phyloP scores from a whole-genome alignment of 2,329 filamentous ascomycete species.

The Chaetothyriales sp. region DNA sequence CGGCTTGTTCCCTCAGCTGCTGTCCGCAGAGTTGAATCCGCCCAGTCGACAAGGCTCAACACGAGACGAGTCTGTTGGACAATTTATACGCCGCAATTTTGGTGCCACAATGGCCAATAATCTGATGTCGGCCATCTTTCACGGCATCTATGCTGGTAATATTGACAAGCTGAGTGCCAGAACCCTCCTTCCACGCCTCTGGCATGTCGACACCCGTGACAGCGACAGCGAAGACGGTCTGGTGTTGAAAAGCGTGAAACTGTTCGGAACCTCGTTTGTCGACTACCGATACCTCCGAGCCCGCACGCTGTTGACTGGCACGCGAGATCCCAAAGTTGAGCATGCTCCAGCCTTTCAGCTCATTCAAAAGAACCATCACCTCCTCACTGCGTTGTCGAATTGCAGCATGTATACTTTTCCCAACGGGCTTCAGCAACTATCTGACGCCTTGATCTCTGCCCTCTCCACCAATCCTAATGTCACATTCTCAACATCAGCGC shows the following conservation, averaged over 20 bases:
- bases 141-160: slow-evolving; percentile 89
- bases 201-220: slow-evolving; percentile 31
- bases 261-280: neutral
- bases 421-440: slow-evolving; percentile 49
- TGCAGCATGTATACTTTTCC: slow-evolving; percentile 29
- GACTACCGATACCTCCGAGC: neutral
- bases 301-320: neutral
- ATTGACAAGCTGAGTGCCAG: slow-evolving; percentile 63
- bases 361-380: neutral
- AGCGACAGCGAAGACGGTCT: slow-evolving; percentile 2
- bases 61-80: slow-evolving; percentile 55
- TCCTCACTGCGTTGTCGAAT: neutral
- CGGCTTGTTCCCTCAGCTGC: slow-evolving; percentile 24
- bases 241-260: slow-evolving; percentile 1
- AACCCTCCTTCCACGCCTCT: slow-evolving; percentile 40
- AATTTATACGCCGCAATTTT: slow-evolving; percentile 45
- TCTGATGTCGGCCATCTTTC: slow-evolving; percentile 56
- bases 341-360: neutral
- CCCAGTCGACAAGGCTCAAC: slow-evolving; percentile 21
- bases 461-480: slow-evolving; percentile 44
- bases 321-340: neutral
- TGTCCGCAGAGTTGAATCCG: slow-evolving; percentile 20
- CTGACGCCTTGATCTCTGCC: slow-evolving; percentile 37
- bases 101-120: slow-evolving; percentile 50
- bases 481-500: slow-evolving; percentile 36